phyloP scores from a whole-genome alignment of 1,139 yeast species.

The Diutina siamensis region DNA sequence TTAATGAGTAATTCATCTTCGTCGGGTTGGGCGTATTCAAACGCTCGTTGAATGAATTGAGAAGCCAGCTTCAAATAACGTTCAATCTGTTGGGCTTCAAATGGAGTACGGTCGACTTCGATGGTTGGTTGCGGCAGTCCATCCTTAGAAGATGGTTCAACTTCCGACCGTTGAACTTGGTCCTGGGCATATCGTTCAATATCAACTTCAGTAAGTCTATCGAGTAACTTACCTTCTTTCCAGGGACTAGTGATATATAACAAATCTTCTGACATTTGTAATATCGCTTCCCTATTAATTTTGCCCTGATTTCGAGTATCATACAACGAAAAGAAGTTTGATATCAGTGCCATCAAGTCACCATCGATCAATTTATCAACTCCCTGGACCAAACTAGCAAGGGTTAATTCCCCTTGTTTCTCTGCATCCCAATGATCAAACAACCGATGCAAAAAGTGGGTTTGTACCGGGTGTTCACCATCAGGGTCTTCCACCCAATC shows the following conservation, averaged over 20 bases:
- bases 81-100: conserved; percentile 63
- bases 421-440: conserved; percentile 63
- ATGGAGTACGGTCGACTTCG: conserved; percentile 47
- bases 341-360: conserved; percentile 70
- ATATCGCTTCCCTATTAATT: conserved; percentile 67
- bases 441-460: conserved; percentile 48
- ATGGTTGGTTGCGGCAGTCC: conserved; percentile 29
- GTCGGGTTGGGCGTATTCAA: conserved; percentile 76
- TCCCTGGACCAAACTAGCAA: conserved; percentile 65
- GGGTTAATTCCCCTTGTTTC: conserved; percentile 42
- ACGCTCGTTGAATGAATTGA: conserved; percentile 74
- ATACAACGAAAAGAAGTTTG: conserved; percentile 69
- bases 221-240: conserved; percentile 56
- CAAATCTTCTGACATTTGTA: conserved; percentile 79
- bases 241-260: conserved; percentile 75
- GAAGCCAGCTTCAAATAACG: conserved; percentile 83
- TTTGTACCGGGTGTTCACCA: conserved; percentile 12
- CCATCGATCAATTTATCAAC: conserved; percentile 55
- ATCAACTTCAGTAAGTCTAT: conserved; percentile 44
- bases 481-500: conserved; percentile 46
- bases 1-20: conserved; percentile 34
- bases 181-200: conserved; percentile 61
- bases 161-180: conserved; percentile 23
- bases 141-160: conserved; percentile 12
- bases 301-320: conserved; percentile 49